Base-by-base conservation (phyloP, 305 asterid genomes). In the Rubia occidens region DNA sequence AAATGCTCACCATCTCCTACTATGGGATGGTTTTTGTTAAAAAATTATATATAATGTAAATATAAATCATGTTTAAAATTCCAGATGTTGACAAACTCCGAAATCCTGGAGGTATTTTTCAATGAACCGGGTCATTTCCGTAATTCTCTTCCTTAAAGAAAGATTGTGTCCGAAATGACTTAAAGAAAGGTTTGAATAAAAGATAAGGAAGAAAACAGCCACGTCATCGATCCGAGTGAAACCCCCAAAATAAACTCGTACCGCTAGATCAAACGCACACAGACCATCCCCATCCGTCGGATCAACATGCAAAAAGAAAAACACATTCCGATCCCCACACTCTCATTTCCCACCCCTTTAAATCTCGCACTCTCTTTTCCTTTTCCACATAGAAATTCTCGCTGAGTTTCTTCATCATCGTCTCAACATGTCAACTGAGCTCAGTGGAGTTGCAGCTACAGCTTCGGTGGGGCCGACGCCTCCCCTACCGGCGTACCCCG, bases 401-500 rank as follows among this genome's bases (percentile, higher is more conserved):
- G 63, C 32, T 45, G 7, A 71, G 40, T 55, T 15, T 45, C 54
- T 13, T n/a, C 6, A 51, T 5, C 53, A 89, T 89, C n/a, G n/a
- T n/a, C n/a, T n/a, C n/a, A n/a, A n/a, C n/a, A n/a, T n/a, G n/a
- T 32, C 37, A 32, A 32, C 37, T 32, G 37, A 32, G 37, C 37
- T 32, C 3, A 32, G 37, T 3, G 37, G 37, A 32, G 58, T 68
- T 15, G 72, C 76, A 45, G 69, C 76, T 54, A 1, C 82, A 44
- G 67, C 73, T 2, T 56, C 73, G 1, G 56, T 60, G 21, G 11
- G 9, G 13, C 56, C 69, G 6, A 18, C 15, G 8, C 71, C 84
- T n/a, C 15, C 76, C 6, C 61, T 86, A 53, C 95, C 93, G 13
- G 84, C 66, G 11, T 88, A 88, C 43, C 93, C 87, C 2, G 90